Evolutionary conservation across 371 early-diverging fungal genomes (phyloP), one percentile per base, ranked within the genome.

Genomic region (Mucor circinelloides): DNA sequence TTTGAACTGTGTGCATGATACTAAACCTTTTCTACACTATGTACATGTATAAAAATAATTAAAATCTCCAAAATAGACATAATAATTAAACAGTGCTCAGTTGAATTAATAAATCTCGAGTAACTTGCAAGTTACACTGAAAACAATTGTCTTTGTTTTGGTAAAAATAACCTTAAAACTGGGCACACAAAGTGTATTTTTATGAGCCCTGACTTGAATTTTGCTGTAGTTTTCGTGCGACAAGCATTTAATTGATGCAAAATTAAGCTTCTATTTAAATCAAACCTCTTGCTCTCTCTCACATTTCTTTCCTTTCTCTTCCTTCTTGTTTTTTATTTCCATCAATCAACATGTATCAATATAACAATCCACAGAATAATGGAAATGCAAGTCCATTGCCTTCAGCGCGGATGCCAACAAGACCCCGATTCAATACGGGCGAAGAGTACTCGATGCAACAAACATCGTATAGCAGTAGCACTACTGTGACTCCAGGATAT

Each of bases 401-500:
- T 12, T 61, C 68, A n/a, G 64, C 68, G 27, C 60, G 69, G 40
- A 27, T 62, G 48, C 72, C 72, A 52, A 13, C 63, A 25, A 55
- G 72, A 34, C 63, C 72, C 12, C 46, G 64, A 17, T 68, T 68
- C 21, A 68, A 67, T 36, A 48, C 36, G 25, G 72, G 72, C 6
- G 72, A 72, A 32, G 72, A 72, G 44, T 72, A 68, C 36, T 58
- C 68, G 10, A 67, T 72, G 66, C 65, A 68, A 25, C 67, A 65
- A 19, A 68, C 62, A 30, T 57, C 69, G 6, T 72, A 56, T 25
- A 64, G 58, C n/a, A 42, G 52, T 12, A 65, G 48, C 17, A 25
- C 38, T 19, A 36, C 31, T 34, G 25, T 17, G n/a, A 64, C 30
- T 42, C 32, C 46, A n/a, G 30, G 17, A 12, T 30, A 19, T 9